Evolutionary conservation across 78 protist species (phyloP).

Genomic region (Cavenderia fasciculata): DNA sequence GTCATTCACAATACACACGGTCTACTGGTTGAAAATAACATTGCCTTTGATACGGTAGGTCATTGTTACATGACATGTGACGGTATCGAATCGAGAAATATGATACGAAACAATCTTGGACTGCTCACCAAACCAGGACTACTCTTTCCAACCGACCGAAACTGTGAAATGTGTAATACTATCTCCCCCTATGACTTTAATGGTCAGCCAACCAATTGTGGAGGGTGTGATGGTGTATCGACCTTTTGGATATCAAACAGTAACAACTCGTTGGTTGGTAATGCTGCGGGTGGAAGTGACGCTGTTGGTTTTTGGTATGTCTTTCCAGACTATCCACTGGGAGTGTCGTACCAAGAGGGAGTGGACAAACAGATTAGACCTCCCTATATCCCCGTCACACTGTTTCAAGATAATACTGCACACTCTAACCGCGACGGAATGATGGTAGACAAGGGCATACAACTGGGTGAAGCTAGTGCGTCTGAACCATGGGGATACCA

Average conservation of each 20-base stretch:
- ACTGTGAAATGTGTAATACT: constrained; percentile 39
- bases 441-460: constrained; percentile 13
- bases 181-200: constrained; percentile 26
- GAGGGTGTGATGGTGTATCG: constrained; percentile 50
- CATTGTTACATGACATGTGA: constrained; percentile 80
- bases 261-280: not conserved
- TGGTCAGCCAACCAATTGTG: constrained; percentile 34
- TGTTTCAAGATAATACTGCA: constrained; percentile 9
- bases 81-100: constrained; percentile 69
- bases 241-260: constrained; percentile 72
- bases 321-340: constrained; percentile 53
- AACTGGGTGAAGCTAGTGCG: not conserved
- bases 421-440: constrained; percentile 26
- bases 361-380: not conserved
- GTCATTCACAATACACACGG: constrained; percentile 45
- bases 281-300: constrained; percentile 51
- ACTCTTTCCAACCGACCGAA: constrained; percentile 48
- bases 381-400: not conserved
- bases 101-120: constrained; percentile 20
- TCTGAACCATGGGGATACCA: not conserved
- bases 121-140: constrained; percentile 1
- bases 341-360: not conserved
- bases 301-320: constrained; percentile 46
- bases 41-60: constrained; percentile 60
- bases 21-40: constrained; percentile 27